phyloP scores from a whole-genome alignment of 2,329 filamentous ascomycete genomes.

The Bisporella sp. region DNA sequence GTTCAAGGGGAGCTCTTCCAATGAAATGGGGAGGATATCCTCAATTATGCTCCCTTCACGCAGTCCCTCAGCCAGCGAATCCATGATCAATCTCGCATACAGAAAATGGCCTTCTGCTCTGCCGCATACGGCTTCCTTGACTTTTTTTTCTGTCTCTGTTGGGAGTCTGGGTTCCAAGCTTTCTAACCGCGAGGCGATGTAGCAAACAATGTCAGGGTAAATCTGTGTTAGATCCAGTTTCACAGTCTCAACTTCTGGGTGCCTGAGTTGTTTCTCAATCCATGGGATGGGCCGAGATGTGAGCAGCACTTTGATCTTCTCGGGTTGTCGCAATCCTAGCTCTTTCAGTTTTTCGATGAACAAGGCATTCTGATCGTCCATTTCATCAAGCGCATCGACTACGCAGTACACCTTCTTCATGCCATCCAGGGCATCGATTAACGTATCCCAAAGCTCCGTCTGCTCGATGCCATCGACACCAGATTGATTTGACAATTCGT shows the following conservation, averaged over 20 bases:
- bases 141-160: background rate
- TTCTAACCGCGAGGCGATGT: background rate
- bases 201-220: conserved; percentile 26
- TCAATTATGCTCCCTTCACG: background rate
- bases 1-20: background rate
- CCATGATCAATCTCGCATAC: conserved; percentile 5
- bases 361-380: conserved; percentile 30
- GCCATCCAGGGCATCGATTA: conserved; percentile 16
- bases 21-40: background rate
- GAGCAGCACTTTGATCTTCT: conserved; percentile 33
- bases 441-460: conserved; percentile 25
- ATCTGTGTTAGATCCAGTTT: conserved; percentile 31
- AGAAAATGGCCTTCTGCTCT: conserved; percentile 2
- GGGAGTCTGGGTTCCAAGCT: background rate
- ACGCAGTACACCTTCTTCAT: conserved; percentile 33
- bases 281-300: conserved; percentile 34
- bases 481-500: background rate
- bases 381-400: conserved; percentile 44
- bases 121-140: background rate
- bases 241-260: conserved; percentile 24
- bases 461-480: background rate
- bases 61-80: background rate
- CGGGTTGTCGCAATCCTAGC: conserved; percentile 27
- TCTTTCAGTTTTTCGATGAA: conserved; percentile 29
- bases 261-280: conserved; percentile 27